phyloP scores from a whole-genome alignment of 139 green algal genomes.

The Nannochloris sp. region DNA sequence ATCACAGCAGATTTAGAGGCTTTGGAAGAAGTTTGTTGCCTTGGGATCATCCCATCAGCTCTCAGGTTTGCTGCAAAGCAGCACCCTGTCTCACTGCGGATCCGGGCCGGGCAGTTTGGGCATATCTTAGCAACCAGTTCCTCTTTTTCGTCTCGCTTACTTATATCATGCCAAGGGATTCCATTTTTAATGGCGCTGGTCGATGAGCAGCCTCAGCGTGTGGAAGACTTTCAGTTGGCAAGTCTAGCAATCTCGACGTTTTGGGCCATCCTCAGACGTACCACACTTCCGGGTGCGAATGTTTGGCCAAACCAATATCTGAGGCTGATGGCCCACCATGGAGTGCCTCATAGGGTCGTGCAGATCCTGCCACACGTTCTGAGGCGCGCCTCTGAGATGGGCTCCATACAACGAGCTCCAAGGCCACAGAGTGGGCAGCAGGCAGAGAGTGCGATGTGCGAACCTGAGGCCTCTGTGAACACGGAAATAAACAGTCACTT shows the following conservation, averaged over 20 bases:
- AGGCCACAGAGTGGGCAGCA: not conserved
- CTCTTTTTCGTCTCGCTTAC: constrained; percentile 43
- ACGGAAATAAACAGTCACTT: too few relatives aligned
- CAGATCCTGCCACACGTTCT: constrained; percentile 12
- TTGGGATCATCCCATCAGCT: constrained; percentile 60
- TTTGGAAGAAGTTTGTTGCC: constrained; percentile 50
- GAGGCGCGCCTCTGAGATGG: constrained; percentile 13
- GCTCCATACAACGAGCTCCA: not conserved
- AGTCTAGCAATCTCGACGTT: not conserved
- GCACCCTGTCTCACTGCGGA: constrained; percentile 23
- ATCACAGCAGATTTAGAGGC: constrained; percentile 28
- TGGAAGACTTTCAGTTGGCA: constrained; percentile 13
- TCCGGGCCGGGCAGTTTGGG: constrained; percentile 51
- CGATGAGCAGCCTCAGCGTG: constrained; percentile 10
- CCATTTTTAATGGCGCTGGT: constrained; percentile 15
- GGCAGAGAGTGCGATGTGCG: not conserved
- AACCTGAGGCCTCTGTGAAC: not conserved
- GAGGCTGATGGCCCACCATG: constrained; percentile 21
- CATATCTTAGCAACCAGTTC: constrained; percentile 26
- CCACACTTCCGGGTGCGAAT: not conserved
- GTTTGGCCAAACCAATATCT: constrained; percentile 16
- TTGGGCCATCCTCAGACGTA: constrained; percentile 14
- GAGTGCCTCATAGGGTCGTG: not conserved
- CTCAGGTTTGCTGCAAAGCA: constrained; percentile 22
- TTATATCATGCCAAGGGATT: constrained; percentile 57